A percentile compares a stretch with the other conserved stretches of the same genome.
Conservation (phyloP, 2,329 filamentous ascomycete genomes). For the Alternaria angustiovoidea region DNA sequence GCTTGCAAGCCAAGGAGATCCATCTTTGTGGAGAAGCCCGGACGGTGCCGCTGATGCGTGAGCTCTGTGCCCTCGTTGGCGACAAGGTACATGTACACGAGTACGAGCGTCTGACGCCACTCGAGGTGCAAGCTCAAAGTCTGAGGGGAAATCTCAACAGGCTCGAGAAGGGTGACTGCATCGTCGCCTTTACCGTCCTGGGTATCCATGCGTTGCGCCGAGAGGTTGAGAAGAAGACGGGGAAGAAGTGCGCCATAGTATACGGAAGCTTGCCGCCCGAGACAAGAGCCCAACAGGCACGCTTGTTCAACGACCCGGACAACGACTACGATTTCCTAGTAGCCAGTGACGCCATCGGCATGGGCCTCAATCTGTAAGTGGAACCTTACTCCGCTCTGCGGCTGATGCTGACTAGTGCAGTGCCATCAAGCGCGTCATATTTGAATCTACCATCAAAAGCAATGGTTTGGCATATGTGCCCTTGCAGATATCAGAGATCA, state of each 20-base stretch:
- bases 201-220: slow-evolving; percentile 81
- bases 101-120: slow-evolving; percentile 83
- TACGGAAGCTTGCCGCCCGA: slow-evolving; percentile 93
- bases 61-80: slow-evolving; percentile 79
- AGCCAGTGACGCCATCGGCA: slow-evolving; percentile 94
- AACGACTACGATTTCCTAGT: slow-evolving; percentile 96
- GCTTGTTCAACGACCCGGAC: slow-evolving; percentile 90
- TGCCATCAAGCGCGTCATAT: slow-evolving; percentile 86
- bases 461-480: slow-evolving; percentile 66
- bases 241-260: slow-evolving; percentile 85
- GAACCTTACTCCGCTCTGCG: not conserved
- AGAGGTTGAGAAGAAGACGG: slow-evolving; percentile 78
- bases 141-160: slow-evolving; percentile 71
- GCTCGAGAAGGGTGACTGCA: slow-evolving; percentile 86
- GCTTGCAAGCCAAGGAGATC: slow-evolving; percentile 84
- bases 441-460: slow-evolving; percentile 79
- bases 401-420: slow-evolving; percentile 45
- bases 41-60: slow-evolving; percentile 78
- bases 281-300: slow-evolving; percentile 88
- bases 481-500: slow-evolving; percentile 79
- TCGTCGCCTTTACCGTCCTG: slow-evolving; percentile 86
- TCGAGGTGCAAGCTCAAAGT: slow-evolving; percentile 71
- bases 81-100: slow-evolving; percentile 82
- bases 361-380: slow-evolving; percentile 88
- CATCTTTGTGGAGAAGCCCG: slow-evolving; percentile 93